Percentiles rank a stretch among this genome's conserved stretches.
These are phyloP conservation scores for Zea luxurians DNA, from an alignment of 176 grass and related monocot genomes.

Conservation along the genomic window DNA sequence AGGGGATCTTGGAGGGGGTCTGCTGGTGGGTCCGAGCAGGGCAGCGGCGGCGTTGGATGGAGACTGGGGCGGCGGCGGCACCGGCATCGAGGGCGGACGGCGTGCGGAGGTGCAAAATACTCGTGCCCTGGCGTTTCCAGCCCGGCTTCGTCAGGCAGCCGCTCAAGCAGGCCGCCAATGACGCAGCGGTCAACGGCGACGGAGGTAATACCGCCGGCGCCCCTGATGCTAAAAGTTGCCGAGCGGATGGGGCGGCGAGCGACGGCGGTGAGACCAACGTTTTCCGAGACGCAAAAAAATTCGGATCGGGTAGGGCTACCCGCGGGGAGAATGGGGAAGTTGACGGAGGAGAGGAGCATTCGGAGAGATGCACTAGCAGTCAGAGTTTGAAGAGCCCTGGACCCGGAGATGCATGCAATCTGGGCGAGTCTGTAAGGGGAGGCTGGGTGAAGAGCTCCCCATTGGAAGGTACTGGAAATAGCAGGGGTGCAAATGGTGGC, in stretches of 20 bases:
- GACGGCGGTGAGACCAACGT: not conserved
- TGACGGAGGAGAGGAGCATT: not conserved
- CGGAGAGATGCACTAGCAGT: not conserved
- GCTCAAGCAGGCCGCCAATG: not conserved
- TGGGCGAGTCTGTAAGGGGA: not conserved
- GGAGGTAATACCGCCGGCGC: not conserved
- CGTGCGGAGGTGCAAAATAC: slow-evolving; percentile 41
- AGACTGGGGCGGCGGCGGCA: slow-evolving; percentile 1
- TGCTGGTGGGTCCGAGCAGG: not conserved
- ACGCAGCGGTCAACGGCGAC: not conserved
- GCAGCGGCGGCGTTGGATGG: slow-evolving; percentile 31
- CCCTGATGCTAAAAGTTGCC: not conserved
- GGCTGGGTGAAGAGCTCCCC: not conserved
- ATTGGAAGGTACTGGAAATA: slow-evolving; percentile 11
- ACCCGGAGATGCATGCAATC: not conserved
- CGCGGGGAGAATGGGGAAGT: not conserved
- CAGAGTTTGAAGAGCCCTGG: not conserved
- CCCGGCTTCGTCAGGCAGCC: slow-evolving; percentile 29
- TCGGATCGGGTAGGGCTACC: not conserved
- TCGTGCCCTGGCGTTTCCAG: slow-evolving; percentile 51
- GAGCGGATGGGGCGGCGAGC: slow-evolving; percentile 1
- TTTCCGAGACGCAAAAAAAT: not conserved
- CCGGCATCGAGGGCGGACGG: slow-evolving; percentile 15
- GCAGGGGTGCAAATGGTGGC: not conserved
- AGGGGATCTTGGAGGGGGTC: slow-evolving; percentile 17